A percentile compares a stretch with the other conserved stretches of the same genome.
Evolutionary conservation across 1,139 yeast species (phyloP).

Genomic region (Magnusiomyces paraingens): DNA sequence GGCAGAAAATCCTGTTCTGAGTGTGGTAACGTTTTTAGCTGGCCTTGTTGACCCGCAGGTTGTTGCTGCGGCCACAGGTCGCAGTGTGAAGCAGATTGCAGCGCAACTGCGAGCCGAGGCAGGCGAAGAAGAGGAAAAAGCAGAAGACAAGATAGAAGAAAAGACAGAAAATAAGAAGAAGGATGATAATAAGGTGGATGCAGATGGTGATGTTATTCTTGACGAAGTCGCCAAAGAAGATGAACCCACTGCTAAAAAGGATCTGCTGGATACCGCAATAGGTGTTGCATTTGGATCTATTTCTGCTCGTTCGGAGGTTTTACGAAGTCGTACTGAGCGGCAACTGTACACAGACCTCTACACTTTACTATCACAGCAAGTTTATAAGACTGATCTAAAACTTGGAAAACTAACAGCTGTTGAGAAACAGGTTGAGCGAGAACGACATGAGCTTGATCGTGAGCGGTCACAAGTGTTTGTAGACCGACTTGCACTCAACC

Average conservation of each 20-base stretch:
- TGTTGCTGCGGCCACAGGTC: conserved; percentile 62
- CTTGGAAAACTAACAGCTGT: conserved; percentile 60
- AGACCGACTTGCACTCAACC: conserved; percentile 68
- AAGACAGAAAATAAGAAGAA: conserved; percentile 15
- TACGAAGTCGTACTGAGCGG: conserved; percentile 77
- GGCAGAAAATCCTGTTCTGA: conserved; percentile 86
- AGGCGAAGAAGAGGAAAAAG: conserved; percentile 19
- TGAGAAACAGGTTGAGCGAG: conserved; percentile 73
- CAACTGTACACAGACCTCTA: conserved; percentile 46
- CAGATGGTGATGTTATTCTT: background rate
- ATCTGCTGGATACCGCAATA: conserved; percentile 23
- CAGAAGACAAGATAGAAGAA: conserved; percentile 10
- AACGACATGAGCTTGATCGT: conserved; percentile 62
- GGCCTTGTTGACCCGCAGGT: conserved; percentile 86
- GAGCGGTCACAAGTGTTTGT: conserved; percentile 78
- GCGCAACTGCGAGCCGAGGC: conserved; percentile 33
- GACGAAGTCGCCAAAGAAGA: background rate
- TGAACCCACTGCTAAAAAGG: background rate
- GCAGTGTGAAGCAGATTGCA: conserved; percentile 41
- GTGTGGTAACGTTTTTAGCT: conserved; percentile 81
- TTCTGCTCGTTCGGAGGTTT: conserved; percentile 78
- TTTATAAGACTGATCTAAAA: conserved; percentile 72
- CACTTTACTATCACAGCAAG: conserved; percentile 65
- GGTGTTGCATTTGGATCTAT: conserved; percentile 37
- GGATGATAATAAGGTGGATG: conserved; percentile 6